These are phyloP conservation scores for Phytophthora niederhauseri DNA, from an alignment of 352 stramenopile genomes.

Conservation along the genomic window DNA sequence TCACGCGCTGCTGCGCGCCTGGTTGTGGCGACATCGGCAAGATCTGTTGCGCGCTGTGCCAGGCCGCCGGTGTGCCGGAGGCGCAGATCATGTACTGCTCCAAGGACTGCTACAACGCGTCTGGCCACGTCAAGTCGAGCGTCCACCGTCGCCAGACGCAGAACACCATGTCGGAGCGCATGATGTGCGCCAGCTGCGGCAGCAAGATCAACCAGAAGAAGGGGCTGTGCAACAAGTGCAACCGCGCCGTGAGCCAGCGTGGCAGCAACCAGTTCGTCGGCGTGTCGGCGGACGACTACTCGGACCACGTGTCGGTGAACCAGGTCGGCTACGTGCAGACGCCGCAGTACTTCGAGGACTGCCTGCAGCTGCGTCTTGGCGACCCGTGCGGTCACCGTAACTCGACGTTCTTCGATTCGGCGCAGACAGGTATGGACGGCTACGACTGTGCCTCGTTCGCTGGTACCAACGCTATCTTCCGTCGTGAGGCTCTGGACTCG, in stretches of 20 bases:
- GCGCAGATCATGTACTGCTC: slow-evolving; percentile 76
- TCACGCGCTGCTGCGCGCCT: slow-evolving; percentile 59
- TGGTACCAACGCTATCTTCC: slow-evolving; percentile 81
- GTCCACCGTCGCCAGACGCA: slow-evolving; percentile 75
- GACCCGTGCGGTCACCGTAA: slow-evolving; percentile 74
- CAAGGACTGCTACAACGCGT: slow-evolving; percentile 81
- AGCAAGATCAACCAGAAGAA: slow-evolving; percentile 76
- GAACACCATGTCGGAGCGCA: slow-evolving; percentile 67
- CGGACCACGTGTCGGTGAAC: slow-evolving; percentile 72
- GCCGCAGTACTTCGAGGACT: slow-evolving; percentile 78
- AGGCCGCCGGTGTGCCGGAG: slow-evolving; percentile 67
- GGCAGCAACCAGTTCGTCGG: slow-evolving; percentile 55
- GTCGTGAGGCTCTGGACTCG: slow-evolving; percentile 71
- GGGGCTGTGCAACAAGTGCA: slow-evolving; percentile 70
- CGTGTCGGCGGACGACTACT: slow-evolving; percentile 66
- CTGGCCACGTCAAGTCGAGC: slow-evolving; percentile 64
- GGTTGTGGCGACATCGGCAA: slow-evolving; percentile 75
- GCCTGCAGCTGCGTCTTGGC: slow-evolving; percentile 62
- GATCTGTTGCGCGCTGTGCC: slow-evolving; percentile 75
- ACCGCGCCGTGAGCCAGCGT: slow-evolving; percentile 40
- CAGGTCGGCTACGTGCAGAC: slow-evolving; percentile 80
- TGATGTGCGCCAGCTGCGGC: slow-evolving; percentile 63
- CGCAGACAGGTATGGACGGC: slow-evolving; percentile 75
- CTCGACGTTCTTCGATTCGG: slow-evolving; percentile 75
- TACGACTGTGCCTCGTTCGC: slow-evolving; percentile 78